These are phyloP conservation scores for Cercospora brassicicola DNA, from an alignment of 2,329 filamentous ascomycete species.

Conservation along the genomic window DNA sequence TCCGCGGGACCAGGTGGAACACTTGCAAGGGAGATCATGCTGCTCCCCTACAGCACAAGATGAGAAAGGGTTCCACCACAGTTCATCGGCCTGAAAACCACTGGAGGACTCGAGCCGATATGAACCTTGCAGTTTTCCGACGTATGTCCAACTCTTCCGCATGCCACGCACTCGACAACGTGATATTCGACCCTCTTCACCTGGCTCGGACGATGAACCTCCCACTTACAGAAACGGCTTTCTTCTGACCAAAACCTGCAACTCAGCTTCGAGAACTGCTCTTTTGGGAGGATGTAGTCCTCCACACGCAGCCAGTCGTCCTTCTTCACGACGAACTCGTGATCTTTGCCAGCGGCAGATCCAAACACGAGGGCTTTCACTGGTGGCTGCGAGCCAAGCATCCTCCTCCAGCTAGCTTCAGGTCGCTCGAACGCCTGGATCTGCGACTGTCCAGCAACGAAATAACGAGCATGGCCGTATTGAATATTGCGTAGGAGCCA, in stretches of 20 bases:
- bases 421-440: not conserved
- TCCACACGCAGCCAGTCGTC: not conserved
- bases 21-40: not conserved
- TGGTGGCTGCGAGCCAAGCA: conserved; percentile 13
- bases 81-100: not conserved
- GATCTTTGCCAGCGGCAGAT: not conserved
- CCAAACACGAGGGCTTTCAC: not conserved
- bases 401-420: conserved; percentile 13
- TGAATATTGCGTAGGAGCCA: not conserved
- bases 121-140: not conserved
- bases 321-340: not conserved
- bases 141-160: not conserved
- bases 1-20: not conserved
- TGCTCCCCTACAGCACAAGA: not conserved
- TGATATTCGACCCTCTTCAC: not conserved
- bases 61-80: not conserved
- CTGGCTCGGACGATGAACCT: not conserved
- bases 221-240: not conserved
- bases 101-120: not conserved
- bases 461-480: not conserved
- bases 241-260: not conserved
- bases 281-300: not conserved
- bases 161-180: not conserved
- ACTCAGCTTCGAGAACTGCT: not conserved
- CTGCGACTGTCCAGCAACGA: not conserved